phyloP scores from a whole-genome alignment of 129 eudicot species.

The Kitagawia praeruptora region DNA sequence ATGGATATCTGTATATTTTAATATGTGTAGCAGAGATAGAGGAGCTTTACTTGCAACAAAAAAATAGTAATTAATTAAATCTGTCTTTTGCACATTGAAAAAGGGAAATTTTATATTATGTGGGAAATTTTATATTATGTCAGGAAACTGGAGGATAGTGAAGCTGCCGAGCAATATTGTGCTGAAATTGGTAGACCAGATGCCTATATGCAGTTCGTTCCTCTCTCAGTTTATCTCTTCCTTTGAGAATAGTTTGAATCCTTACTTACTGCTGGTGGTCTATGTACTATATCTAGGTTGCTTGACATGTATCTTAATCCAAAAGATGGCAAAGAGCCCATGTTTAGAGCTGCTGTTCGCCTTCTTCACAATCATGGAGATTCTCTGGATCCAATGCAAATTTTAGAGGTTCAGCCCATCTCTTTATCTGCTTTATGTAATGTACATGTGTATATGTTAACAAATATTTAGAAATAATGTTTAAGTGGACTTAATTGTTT shows the following conservation, averaged over 20 bases:
- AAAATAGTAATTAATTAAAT: not conserved
- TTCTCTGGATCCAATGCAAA: conserved; percentile 81
- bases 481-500: not conserved
- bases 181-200: conserved; percentile 97
- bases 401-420: conserved; percentile 52
- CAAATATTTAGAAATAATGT: not conserved
- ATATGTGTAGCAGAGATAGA: not conserved
- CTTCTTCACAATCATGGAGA: conserved; percentile 96
- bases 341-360: conserved; percentile 98
- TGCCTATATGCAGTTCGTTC: conserved; percentile 91
- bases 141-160: conserved; percentile 94
- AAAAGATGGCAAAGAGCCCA: conserved; percentile 82
- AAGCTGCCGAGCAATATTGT: conserved; percentile 96
- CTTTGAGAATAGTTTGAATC: conserved; percentile 1
- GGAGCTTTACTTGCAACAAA: not conserved
- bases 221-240: not conserved
- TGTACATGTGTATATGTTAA: not conserved
- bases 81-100: not conserved
- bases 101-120: not conserved
- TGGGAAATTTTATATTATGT: not conserved
- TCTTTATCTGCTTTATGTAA: not conserved
- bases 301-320: conserved; percentile 94
- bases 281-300: conserved; percentile 45
- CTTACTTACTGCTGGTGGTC: conserved; percentile 3
- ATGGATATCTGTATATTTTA: not conserved